Evolutionary conservation across 768 basidiomycete species (phyloP), one percentile per base, ranked within the genome.

Genomic region (Polyporus arcularius): DNA sequence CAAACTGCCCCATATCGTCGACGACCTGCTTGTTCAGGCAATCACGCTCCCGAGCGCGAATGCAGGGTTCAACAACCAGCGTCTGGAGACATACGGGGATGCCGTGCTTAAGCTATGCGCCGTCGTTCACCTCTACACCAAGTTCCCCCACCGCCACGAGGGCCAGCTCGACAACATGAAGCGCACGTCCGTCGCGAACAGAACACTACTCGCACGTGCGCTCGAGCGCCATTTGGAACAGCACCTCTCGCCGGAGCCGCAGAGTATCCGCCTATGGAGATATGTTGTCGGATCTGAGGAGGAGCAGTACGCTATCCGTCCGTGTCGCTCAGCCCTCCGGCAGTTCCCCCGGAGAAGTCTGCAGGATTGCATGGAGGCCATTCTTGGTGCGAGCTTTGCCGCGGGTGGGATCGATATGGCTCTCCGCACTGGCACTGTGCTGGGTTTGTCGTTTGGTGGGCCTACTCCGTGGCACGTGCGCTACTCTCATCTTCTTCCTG

Each of bases 281-380:
- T 84, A 85, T 55, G 75, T 77, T 6, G 67, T 81, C 41, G 64
- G 79, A 0, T 73, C 72, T 15, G 68, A 74, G 2, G 77, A 78
- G 10, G 76, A 77, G 16, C 69, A 72, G n/a, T 71, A 73, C 35
- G 62, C 74, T 39, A 40, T 45, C 5, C 53, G 57, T 46, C 63
- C 70, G 10, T 49, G 45, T 21, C 73, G 79, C 47, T 73, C 60
- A 47, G 77, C 78, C n/a, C 64, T 55, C 55, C 80, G 88, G 39
- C 73, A 73, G 40, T 83, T 86, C 58, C 84, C 88, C 4, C 80
- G 90, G 30, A 75, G 91, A 57, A 86, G 89, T 66, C 73, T 96
- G 63, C 90, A 92, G 68, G 94, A 96, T 68, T 93, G 89, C 68
- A 90, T 94, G 86, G 94, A 96, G 70, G 89, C 94, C 0, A 79